Conservation (phyloP, 352 stramenopile species). For the Globisporangium nagaii region DNA sequence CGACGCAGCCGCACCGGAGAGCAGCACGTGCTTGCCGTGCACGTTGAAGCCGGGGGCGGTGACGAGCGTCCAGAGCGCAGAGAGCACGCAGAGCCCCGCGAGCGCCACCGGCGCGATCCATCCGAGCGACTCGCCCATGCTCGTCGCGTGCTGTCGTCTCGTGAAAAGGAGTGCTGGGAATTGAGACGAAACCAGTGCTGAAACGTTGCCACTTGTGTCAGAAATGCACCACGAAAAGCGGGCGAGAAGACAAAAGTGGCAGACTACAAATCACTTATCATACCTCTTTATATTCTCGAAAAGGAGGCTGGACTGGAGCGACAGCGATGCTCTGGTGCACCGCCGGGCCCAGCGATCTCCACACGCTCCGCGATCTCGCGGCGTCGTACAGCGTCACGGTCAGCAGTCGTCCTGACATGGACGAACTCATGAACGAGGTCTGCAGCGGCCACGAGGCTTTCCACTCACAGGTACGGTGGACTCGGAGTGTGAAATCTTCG, state of each 20-base stretch:
- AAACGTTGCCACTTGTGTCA: no score
- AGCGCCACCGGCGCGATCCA: conserved; percentile 37
- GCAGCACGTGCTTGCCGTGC: conserved; percentile 40
- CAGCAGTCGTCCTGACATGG: conserved; percentile 28
- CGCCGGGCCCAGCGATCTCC: conserved; percentile 10
- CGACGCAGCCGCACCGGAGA: conserved; percentile 25
- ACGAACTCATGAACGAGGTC: conserved; percentile 22
- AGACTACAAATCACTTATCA: no score
- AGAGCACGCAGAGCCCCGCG: conserved; percentile 31
- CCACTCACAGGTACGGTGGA: neutral
- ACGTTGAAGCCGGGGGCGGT: conserved; percentile 42
- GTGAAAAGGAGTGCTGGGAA: no score
- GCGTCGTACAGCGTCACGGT: conserved; percentile 18
- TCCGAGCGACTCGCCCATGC: conserved; percentile 9
- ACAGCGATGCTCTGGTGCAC: neutral
- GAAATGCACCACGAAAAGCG: no score
- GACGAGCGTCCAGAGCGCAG: conserved; percentile 40
- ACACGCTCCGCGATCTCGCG: conserved; percentile 24
- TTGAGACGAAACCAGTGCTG: no score
- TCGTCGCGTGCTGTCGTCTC: no score
- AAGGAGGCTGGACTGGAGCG: neutral
- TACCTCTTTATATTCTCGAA: no score
- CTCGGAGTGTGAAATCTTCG: no score
- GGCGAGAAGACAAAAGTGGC: no score
- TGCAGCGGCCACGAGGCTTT: conserved; percentile 8